Percentiles rank a stretch among this genome's conserved stretches.
phyloP scores from a whole-genome alignment of 805 yeast genomes.

The Ogataea paradorogensis region DNA sequence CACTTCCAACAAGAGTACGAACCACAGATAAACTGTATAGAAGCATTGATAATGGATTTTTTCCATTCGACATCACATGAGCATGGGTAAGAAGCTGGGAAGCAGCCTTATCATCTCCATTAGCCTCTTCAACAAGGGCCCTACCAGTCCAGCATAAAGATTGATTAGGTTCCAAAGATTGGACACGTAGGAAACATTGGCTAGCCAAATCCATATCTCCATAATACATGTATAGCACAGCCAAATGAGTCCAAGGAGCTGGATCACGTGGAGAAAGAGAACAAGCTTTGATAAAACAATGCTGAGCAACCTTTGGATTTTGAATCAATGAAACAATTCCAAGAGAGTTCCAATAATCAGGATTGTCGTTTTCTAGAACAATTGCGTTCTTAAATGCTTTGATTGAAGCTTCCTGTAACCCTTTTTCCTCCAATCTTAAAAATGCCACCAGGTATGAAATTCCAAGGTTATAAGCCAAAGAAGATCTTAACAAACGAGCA shows the following conservation, averaged over 20 bases:
- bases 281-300: slow-evolving; percentile 83
- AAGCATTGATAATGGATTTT: slow-evolving; percentile 63
- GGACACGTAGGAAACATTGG: slow-evolving; percentile 69
- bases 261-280: slow-evolving; percentile 67
- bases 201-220: slow-evolving; percentile 72
- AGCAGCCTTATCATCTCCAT: slow-evolving; percentile 51
- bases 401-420: slow-evolving; percentile 51
- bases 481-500: slow-evolving; percentile 51
- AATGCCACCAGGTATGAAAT: slow-evolving; percentile 53
- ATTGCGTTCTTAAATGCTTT: slow-evolving; percentile 62
- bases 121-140: slow-evolving; percentile 58
- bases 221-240: slow-evolving; percentile 64
- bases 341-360: slow-evolving; percentile 76
- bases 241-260: slow-evolving; percentile 76
- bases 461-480: slow-evolving; percentile 68
- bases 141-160: slow-evolving; percentile 83
- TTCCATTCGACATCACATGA: slow-evolving; percentile 70
- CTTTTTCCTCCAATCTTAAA: slow-evolving; percentile 21
- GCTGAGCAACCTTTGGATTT: slow-evolving; percentile 80
- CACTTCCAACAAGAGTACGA: slow-evolving; percentile 39
- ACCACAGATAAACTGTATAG: slow-evolving; percentile 65
- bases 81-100: slow-evolving; percentile 71
- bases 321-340: slow-evolving; percentile 69
- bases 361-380: slow-evolving; percentile 63
- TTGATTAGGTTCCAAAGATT: slow-evolving; percentile 75